Percentiles rank a stretch among this genome's conserved stretches.
phyloP scores from a whole-genome alignment of 306 rosid species.

The Begonia masoniana region DNA sequence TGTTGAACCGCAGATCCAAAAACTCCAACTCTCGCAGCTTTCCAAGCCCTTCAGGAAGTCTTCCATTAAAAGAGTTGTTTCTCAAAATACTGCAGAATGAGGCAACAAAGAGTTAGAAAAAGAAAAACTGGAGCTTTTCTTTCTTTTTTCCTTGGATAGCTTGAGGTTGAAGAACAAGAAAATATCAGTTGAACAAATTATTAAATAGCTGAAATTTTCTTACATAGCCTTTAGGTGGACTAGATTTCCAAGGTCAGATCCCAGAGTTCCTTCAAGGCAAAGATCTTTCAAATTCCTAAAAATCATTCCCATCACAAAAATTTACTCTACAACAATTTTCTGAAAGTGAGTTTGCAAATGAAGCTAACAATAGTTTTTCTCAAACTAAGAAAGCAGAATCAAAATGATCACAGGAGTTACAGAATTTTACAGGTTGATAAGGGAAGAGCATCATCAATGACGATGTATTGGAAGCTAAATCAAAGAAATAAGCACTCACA shows the following conservation, averaged over 20 bases:
- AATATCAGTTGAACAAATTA: neutral
- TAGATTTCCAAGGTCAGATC: conserved; percentile 42
- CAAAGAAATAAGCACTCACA: conserved; percentile 37
- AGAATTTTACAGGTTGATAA: too few relatives aligned
- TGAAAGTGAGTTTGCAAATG: too few relatives aligned
- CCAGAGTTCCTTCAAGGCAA: conserved; percentile 57
- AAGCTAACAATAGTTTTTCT: too few relatives aligned
- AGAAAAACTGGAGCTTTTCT: neutral
- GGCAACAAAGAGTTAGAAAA: neutral
- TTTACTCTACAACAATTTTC: too few relatives aligned
- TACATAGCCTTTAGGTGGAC: conserved; percentile 61
- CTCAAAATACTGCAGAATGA: conserved; percentile 51
- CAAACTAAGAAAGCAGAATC: too few relatives aligned
- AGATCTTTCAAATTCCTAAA: conserved; percentile 57
- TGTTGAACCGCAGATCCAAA: conserved; percentile 83
- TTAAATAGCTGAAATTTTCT: conserved; percentile 10
- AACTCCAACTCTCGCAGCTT: conserved; percentile 66
- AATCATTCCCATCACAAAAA: neutral
- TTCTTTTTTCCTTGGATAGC: too few relatives aligned
- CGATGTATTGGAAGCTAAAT: too few relatives aligned
- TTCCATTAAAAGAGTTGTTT: conserved; percentile 63
- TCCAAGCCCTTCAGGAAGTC: conserved; percentile 50
- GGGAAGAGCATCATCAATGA: neutral
- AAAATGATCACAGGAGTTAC: too few relatives aligned
- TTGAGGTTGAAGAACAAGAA: neutral